These are phyloP conservation scores for Thraustochytrium sp. DNA, from an alignment of 352 stramenopile genomes.

Conservation along the genomic window DNA sequence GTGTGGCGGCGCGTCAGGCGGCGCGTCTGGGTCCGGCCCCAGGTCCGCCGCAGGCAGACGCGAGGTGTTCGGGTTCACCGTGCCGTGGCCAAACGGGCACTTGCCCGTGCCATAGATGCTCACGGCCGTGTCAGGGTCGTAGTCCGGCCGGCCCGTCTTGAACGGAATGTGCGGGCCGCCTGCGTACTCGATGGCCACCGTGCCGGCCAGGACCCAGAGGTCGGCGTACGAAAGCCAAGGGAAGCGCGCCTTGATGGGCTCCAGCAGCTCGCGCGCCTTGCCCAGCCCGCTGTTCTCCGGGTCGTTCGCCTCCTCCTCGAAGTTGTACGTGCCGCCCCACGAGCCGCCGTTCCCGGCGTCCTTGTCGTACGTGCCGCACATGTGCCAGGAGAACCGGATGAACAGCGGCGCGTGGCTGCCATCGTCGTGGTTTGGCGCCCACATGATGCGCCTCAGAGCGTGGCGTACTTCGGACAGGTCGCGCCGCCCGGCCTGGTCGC, in stretches of 20 bases:
- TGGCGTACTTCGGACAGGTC: background rate
- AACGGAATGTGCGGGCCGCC: background rate
- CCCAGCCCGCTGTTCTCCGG: constrained; percentile 34
- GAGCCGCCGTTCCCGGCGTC: constrained; percentile 20
- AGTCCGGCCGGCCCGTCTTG: constrained; percentile 23
- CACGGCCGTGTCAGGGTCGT: background rate
- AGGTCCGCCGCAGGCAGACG: constrained; percentile 33
- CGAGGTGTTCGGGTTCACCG: constrained; percentile 27
- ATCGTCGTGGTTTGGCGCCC: background rate
- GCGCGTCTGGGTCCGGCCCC: constrained; percentile 62
- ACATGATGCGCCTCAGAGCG: background rate
- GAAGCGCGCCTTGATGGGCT: constrained; percentile 9
- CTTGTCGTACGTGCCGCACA: constrained; percentile 33
- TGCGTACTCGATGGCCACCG: constrained; percentile 23
- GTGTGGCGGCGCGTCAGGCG: constrained; percentile 67
- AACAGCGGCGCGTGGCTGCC: constrained; percentile 31
- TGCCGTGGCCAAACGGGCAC: constrained; percentile 39
- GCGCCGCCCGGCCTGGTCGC: background rate
- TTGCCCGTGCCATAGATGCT: constrained; percentile 14
- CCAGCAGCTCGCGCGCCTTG: constrained; percentile 18
- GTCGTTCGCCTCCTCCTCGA: constrained; percentile 28
- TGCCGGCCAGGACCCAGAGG: constrained; percentile 33
- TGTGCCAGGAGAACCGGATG: constrained; percentile 42
- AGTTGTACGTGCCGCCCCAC: constrained; percentile 18
- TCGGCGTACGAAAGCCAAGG: constrained; percentile 20